Percentiles rank a stretch among this genome's conserved stretches.
Evolutionary conservation across 2,329 filamentous ascomycete genomes (phyloP).

Genomic region (Parafenestella ontariensis): DNA sequence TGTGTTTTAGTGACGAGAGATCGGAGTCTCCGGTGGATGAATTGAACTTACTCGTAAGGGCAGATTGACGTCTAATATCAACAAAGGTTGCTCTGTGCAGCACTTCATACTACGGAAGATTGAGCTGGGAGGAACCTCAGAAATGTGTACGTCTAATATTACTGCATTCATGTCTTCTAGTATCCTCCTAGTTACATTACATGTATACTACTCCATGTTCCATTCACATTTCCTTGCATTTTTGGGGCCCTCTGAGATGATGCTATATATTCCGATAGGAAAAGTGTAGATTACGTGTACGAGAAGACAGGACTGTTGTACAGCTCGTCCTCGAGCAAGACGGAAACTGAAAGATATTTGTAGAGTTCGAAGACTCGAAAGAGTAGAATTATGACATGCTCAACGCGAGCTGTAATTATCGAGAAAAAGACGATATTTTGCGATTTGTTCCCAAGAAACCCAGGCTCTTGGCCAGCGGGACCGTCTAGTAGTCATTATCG

Average conservation of each 20-base stretch:
- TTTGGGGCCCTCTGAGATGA: not conserved
- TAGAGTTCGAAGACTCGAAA: not conserved
- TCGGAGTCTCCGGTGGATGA: no score
- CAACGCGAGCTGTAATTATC: slow-evolving; percentile 5
- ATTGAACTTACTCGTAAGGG: not conserved
- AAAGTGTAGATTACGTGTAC: not conserved
- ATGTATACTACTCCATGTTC: not conserved
- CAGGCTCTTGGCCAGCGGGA: slow-evolving; percentile 1
- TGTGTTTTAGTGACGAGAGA: no score
- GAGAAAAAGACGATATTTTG: not conserved
- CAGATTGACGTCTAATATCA: not conserved
- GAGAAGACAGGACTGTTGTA: not conserved
- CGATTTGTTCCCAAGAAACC: slow-evolving; percentile 10
- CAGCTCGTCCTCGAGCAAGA: not conserved
- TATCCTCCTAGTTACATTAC: not conserved
- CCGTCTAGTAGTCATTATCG: slow-evolving; percentile 9
- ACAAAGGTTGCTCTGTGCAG: not conserved
- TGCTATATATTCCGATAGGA: not conserved
- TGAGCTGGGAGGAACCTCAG: not conserved
- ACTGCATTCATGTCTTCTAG: not conserved
- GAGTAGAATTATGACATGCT: slow-evolving; percentile 11
- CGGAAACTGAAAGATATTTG: no score
- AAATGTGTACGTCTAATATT: not conserved
- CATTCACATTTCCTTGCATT: not conserved
- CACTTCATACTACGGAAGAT: not conserved